phyloP scores from a whole-genome alignment of 441 rosid genomes.

The Cnidoscolus chayamansa region DNA sequence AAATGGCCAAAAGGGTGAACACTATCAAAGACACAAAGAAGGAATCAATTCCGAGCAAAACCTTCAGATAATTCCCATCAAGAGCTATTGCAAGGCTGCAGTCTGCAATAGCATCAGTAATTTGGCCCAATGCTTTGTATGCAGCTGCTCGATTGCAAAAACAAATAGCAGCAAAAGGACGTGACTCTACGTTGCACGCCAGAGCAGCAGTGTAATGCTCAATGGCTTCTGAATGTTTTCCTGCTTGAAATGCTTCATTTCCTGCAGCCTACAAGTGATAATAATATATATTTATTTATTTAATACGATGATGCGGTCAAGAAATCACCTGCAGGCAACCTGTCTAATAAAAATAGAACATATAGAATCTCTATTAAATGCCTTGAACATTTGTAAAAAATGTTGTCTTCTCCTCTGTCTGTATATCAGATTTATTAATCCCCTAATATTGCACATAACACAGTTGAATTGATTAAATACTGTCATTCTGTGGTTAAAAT shows the following conservation, averaged over 20 bases:
- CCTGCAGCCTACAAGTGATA: constrained; percentile 60
- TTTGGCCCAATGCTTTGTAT: constrained; percentile 71
- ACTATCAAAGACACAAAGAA: background rate
- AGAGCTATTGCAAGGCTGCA: constrained; percentile 97
- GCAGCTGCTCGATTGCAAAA: constrained; percentile 98
- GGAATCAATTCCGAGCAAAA: constrained; percentile 27
- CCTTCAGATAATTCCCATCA: constrained; percentile 84
- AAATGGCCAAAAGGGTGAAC: background rate
- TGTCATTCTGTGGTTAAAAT: background rate
- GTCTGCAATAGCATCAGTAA: constrained; percentile 88
- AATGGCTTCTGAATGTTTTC: constrained; percentile 83
- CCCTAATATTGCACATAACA: background rate
- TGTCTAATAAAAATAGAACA: background rate
- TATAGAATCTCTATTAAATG: background rate
- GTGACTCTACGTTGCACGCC: constrained; percentile 73
- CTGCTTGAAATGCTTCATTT: constrained; percentile 90
- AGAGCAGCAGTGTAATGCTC: constrained; percentile 85
- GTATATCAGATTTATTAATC: background rate
- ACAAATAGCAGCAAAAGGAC: constrained; percentile 88
- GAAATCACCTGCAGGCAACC: background rate
- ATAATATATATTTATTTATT: background rate
- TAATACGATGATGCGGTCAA: too few relatives aligned
- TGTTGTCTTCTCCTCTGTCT: background rate
- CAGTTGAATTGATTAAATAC: background rate
- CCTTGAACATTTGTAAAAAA: background rate